Conservation (phyloP, 2,329 filamentous ascomycete genomes). For the Aspergillus ibericus region DNA sequence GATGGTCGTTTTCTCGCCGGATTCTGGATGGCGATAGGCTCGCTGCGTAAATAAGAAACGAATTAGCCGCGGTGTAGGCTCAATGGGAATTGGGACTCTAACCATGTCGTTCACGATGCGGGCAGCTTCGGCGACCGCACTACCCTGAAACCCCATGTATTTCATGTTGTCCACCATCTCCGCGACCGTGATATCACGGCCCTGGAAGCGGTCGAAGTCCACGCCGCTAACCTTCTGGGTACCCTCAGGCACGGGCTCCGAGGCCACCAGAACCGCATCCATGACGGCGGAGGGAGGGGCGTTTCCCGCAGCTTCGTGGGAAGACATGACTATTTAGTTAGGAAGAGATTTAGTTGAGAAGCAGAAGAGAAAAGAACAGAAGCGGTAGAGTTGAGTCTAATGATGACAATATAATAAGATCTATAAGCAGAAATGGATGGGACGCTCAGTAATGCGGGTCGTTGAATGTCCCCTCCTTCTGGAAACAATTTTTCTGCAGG, state of each 20-base stretch:
- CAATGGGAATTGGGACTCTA: conserved; percentile 18
- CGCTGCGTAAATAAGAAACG: conserved; percentile 53
- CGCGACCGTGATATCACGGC: conserved; percentile 74
- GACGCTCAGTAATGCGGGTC: background rate
- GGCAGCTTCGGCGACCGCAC: conserved; percentile 79
- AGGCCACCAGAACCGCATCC: conserved; percentile 80
- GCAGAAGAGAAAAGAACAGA: background rate
- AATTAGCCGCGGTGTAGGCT: background rate
- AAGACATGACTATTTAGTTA: conserved; percentile 8
- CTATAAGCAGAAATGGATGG: no score
- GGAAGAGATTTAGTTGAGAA: background rate
- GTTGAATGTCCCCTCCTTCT: background rate
- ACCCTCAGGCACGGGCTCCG: conserved; percentile 68
- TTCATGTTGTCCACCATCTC: conserved; percentile 80
- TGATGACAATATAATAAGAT: no score
- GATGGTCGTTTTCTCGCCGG: conserved; percentile 79
- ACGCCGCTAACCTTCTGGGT: conserved; percentile 84
- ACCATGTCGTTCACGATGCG: conserved; percentile 97
- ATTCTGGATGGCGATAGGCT: conserved; percentile 77
- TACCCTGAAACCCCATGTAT: conserved; percentile 82
- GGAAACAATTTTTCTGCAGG: background rate
- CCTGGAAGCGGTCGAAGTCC: conserved; percentile 80
- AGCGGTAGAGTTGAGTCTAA: background rate
- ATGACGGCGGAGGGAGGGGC: conserved; percentile 62
- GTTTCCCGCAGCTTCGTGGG: conserved; percentile 3